Evolutionary conservation across 2,329 filamentous ascomycete species (phyloP).

Genomic region (Trematosphaeria pertusa): DNA sequence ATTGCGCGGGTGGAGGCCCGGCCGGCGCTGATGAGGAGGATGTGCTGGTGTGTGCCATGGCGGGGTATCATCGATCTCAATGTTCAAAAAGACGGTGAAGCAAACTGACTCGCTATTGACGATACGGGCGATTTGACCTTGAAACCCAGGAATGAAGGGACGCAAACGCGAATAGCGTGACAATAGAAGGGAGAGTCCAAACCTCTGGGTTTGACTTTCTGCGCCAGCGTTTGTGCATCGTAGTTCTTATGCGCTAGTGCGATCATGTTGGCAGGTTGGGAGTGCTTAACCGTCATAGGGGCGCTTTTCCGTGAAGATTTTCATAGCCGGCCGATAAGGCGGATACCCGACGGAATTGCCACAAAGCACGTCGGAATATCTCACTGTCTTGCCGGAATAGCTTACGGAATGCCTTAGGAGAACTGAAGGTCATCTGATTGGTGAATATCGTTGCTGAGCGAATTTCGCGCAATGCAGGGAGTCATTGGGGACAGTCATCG

Average conservation of each 20-base stretch:
- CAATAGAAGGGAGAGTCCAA: not conserved
- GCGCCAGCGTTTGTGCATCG: not conserved
- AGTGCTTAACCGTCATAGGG: slow-evolving; percentile 4
- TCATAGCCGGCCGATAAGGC: slow-evolving; percentile 6
- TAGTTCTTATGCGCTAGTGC: not conserved
- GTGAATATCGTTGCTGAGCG: too few relatives aligned
- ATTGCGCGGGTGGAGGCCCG: slow-evolving; percentile 15
- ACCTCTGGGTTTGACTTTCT: too few relatives aligned
- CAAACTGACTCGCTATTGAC: too few relatives aligned
- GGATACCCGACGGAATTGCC: too few relatives aligned
- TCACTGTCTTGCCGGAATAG: not conserved
- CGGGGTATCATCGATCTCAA: slow-evolving; percentile 33
- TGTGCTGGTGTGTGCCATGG: slow-evolving; percentile 34
- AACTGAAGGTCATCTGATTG: not conserved
- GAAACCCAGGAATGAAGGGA: too few relatives aligned
- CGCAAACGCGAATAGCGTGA: not conserved
- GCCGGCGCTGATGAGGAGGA: slow-evolving; percentile 27
- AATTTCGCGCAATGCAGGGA: too few relatives aligned
- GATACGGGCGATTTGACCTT: too few relatives aligned
- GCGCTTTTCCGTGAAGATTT: slow-evolving; percentile 14
- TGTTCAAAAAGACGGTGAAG: too few relatives aligned
- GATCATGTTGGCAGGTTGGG: slow-evolving; percentile 1
- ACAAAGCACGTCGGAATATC: too few relatives aligned
- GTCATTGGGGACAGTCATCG: too few relatives aligned
- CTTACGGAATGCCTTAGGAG: not conserved